Conservation (phyloP, 306 rosid species). For the Betula pendula region DNA sequence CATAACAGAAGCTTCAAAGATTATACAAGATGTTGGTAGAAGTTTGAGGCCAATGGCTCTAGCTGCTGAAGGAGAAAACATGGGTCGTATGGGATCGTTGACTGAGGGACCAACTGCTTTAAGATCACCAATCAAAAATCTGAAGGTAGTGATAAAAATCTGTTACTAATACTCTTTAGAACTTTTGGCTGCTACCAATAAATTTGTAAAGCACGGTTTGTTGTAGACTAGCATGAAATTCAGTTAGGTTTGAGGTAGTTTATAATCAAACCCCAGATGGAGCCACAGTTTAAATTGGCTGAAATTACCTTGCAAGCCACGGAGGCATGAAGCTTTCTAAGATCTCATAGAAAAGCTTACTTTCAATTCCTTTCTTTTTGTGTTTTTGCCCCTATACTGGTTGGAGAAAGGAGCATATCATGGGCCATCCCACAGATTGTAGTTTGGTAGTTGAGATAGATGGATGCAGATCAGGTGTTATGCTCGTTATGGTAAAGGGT, state of each 20-base stretch:
- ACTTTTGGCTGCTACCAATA: not conserved
- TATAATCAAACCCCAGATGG: not conserved
- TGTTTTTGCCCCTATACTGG: no score
- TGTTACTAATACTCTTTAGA: not conserved
- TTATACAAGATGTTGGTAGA: slow-evolving; percentile 44
- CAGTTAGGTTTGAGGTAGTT: not conserved
- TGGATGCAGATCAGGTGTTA: not conserved
- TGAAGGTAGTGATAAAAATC: slow-evolving; percentile 51
- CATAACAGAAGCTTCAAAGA: slow-evolving; percentile 69
- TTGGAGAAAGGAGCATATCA: not conserved
- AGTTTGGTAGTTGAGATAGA: not conserved
- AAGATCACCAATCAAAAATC: slow-evolving; percentile 75
- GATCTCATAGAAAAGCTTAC: not conserved
- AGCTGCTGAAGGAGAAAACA: slow-evolving; percentile 46
- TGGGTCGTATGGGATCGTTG: slow-evolving; percentile 35
- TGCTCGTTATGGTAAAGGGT: not conserved
- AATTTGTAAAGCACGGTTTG: not conserved
- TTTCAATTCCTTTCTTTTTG: not conserved
- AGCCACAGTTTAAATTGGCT: not conserved
- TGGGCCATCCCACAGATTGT: not conserved
- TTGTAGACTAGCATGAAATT: not conserved
- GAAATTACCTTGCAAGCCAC: not conserved
- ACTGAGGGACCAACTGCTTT: slow-evolving; percentile 53
- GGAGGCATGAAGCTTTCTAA: not conserved
- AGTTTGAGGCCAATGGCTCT: slow-evolving; percentile 43